These are phyloP conservation scores for Russula ochroleuca DNA, from an alignment of 768 basidiomycete species.

Conservation along the genomic window DNA sequence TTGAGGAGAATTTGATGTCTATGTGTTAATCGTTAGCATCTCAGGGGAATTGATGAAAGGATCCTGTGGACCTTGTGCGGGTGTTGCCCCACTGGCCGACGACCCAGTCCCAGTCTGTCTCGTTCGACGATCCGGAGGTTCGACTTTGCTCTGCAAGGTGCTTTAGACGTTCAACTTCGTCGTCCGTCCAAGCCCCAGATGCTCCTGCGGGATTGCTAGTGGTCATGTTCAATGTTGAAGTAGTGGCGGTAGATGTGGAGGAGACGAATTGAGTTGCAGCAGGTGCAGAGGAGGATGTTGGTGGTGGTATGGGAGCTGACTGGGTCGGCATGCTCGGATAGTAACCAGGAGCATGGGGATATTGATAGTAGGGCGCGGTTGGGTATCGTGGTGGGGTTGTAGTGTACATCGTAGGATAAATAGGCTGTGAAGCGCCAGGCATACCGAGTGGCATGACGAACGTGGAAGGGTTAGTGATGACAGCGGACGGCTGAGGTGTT, in stretches of 20 bases:
- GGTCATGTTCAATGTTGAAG: conserved; percentile 25
- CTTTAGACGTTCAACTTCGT: conserved; percentile 66
- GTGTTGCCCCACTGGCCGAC: conserved; percentile 68
- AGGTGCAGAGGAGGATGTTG: conserved; percentile 33
- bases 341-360: conserved; percentile 38
- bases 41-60: not conserved
- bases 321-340: conserved; percentile 29
- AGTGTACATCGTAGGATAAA: conserved; percentile 37
- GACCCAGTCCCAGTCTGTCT: conserved; percentile 79
- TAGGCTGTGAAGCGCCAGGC: conserved; percentile 41
- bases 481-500: conserved; percentile 39
- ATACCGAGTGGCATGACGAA: conserved; percentile 65
- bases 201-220: conserved; percentile 40
- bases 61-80: conserved; percentile 55
- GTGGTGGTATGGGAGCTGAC: conserved; percentile 20
- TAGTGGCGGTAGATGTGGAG: conserved; percentile 11
- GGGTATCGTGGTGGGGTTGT: conserved; percentile 47
- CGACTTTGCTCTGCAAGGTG: conserved; percentile 65
- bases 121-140: conserved; percentile 40
- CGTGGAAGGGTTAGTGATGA: conserved; percentile 67
- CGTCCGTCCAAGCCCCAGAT: conserved; percentile 75
- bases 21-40: not conserved
- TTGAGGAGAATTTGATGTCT: conserved; percentile 84
- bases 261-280: conserved; percentile 22
- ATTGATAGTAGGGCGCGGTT: conserved; percentile 60